Conservation (phyloP, 2,329 filamentous ascomycete genomes). For the Colletotrichum cereale region DNA sequence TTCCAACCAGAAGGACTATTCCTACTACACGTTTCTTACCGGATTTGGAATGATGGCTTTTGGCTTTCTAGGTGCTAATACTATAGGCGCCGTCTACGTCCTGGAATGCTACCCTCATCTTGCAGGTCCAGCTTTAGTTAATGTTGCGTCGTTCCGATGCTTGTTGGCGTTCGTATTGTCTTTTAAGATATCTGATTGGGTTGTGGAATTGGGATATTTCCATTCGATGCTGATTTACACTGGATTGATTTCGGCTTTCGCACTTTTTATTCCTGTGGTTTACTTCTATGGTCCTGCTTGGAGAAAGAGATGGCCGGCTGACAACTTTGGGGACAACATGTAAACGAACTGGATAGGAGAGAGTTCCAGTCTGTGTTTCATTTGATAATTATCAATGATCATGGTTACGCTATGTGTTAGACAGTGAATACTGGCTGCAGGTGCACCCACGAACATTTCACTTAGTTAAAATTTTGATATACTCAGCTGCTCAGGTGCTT, state of each 20-base stretch:
- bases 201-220: slow-evolving; percentile 46
- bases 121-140: slow-evolving; percentile 48
- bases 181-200: slow-evolving; percentile 46
- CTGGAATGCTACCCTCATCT: slow-evolving; percentile 49
- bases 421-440: background rate
- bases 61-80: slow-evolving; percentile 45
- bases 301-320: slow-evolving; percentile 26
- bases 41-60: slow-evolving; percentile 47
- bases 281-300: slow-evolving; percentile 40
- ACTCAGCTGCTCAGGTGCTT: background rate
- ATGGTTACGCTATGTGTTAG: too few species aligned
- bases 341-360: slow-evolving; percentile 26
- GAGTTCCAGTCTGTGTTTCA: background rate
- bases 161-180: slow-evolving; percentile 47
- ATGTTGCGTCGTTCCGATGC: slow-evolving; percentile 48
- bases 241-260: slow-evolving; percentile 47
- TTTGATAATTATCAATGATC: too few species aligned
- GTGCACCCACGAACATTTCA: background rate
- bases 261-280: slow-evolving; percentile 46
- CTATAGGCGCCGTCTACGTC: slow-evolving; percentile 48
- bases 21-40: slow-evolving; percentile 43
- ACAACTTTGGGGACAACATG: slow-evolving; percentile 27
- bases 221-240: slow-evolving; percentile 47
- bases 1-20: slow-evolving; percentile 44
- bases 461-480: rapidly evolving